Evolutionary conservation across 2,329 filamentous ascomycete genomes (phyloP).

Genomic region (Pseudogymnoascus destructans): DNA sequence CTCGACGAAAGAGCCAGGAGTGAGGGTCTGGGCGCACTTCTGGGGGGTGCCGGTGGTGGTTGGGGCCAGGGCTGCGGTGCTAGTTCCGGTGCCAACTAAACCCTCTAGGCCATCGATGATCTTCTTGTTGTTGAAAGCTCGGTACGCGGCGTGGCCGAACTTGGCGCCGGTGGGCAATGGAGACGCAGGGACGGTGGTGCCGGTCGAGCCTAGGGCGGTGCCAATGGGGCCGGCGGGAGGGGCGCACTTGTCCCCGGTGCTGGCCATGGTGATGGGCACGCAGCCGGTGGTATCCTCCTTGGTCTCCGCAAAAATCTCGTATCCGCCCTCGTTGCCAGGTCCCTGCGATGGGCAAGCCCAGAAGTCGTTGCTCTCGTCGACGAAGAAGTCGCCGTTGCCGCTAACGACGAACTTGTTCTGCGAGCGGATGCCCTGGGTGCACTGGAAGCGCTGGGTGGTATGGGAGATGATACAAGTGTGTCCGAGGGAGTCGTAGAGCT

Average conservation of each 20-base stretch:
- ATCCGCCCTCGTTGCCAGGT: constrained; percentile 20
- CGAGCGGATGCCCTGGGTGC: constrained; percentile 13
- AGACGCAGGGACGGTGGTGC: constrained; percentile 2
- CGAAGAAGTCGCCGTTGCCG: constrained; percentile 16
- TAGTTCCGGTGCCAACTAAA: not conserved
- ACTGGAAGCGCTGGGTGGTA: constrained; percentile 19
- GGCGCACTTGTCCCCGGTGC: not conserved
- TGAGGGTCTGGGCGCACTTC: constrained; percentile 20
- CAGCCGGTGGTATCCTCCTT: constrained; percentile 19
- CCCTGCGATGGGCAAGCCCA: constrained; percentile 21
- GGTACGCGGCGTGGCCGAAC: not conserved
- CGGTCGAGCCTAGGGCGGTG: not conserved
- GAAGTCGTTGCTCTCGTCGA: constrained; percentile 16
- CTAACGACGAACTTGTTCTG: constrained; percentile 17
- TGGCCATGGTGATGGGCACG: constrained; percentile 16
- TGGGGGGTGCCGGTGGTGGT: constrained; percentile 2
- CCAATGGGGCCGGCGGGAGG: not conserved
- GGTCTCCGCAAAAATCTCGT: constrained; percentile 18
- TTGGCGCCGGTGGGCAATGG: not conserved
- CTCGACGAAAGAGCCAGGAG: constrained; percentile 16
- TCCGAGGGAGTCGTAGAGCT: constrained; percentile 16
- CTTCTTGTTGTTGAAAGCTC: constrained; percentile 3
- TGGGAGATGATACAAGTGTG: constrained; percentile 20
- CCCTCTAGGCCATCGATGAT: not conserved
- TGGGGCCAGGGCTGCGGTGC: not conserved